These are phyloP conservation scores for Gastrolobium villosum DNA, from an alignment of 306 rosid species.

Conservation along the genomic window DNA sequence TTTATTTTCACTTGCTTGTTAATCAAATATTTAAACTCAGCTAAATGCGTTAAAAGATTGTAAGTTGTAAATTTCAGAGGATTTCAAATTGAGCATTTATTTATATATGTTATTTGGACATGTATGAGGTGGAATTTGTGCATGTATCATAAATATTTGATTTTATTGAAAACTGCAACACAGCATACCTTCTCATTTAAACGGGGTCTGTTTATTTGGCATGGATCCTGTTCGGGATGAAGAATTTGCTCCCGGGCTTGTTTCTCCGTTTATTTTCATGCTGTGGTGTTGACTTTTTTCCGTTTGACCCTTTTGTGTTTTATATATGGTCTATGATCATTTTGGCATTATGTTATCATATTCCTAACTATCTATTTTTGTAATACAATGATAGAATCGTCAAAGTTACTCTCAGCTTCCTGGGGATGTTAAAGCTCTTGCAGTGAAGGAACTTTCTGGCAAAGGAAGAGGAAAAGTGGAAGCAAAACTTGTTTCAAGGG, in stretches of 20 bases:
- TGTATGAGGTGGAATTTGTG: conserved; percentile 10
- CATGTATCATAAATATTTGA: background rate
- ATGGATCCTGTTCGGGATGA: conserved; percentile 2
- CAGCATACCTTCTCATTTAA: background rate
- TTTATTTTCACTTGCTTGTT: background rate
- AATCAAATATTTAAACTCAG: too few relatives aligned
- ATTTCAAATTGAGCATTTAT: conserved; percentile 11
- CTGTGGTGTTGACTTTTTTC: conserved; percentile 19
- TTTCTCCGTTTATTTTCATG: conserved; percentile 25
- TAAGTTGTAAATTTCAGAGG: conserved; percentile 28
- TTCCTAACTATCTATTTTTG: conserved; percentile 35
- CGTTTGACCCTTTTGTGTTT: background rate
- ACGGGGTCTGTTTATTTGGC: conserved; percentile 17
- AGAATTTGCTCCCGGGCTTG: conserved; percentile 22
- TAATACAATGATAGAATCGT: conserved; percentile 73
- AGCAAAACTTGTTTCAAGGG: conserved; percentile 58
- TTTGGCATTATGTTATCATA: background rate
- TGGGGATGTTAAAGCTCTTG: conserved; percentile 67
- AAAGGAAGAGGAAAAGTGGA: conserved; percentile 80
- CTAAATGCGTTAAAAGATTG: background rate
- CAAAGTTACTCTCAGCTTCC: conserved; percentile 78
- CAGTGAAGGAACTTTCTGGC: conserved; percentile 69
- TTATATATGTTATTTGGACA: conserved; percentile 1
- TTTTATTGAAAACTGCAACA: conserved; percentile 7
- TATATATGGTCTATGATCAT: conserved; percentile 17